Conservation (phyloP, 2,329 filamentous ascomycete species). For the Neophaeococcomyces aloes region DNA sequence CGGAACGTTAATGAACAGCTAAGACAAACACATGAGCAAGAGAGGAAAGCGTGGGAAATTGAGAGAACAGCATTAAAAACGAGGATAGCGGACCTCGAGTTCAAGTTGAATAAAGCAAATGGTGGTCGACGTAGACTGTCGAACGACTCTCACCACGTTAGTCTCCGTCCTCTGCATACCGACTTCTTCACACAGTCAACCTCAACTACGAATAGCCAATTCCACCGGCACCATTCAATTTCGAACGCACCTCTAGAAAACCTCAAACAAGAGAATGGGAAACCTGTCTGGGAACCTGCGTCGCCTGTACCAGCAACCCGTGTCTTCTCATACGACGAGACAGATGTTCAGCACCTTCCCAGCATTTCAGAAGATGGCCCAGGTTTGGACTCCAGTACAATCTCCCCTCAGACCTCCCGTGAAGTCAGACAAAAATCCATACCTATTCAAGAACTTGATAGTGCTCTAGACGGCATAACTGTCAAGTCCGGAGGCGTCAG, state of each 20-base stretch:
- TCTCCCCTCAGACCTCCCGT: conserved; percentile 27
- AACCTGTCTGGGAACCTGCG: conserved; percentile 36
- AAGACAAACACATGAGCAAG: conserved; percentile 32
- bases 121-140: conserved; percentile 20
- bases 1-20: conserved; percentile 33
- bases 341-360: conserved; percentile 18
- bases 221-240: conserved; percentile 1
- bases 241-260: conserved; percentile 11
- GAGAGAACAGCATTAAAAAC: conserved; percentile 33
- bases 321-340: conserved; percentile 31
- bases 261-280: conserved; percentile 2
- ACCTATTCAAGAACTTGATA: conserved; percentile 38
- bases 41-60: conserved; percentile 35
- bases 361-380: conserved; percentile 26
- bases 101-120: conserved; percentile 21
- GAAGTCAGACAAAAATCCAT: conserved; percentile 22
- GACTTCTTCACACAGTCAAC: neutral
- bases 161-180: conserved; percentile 7
- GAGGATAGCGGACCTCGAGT: conserved; percentile 34
- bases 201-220: neutral
- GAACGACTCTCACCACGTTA: conserved; percentile 17
- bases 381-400: conserved; percentile 28
- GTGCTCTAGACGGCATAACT: conserved; percentile 37
- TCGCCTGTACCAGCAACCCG: conserved; percentile 31
- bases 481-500: conserved; percentile 33